Evolutionary conservation across 768 basidiomycete species (phyloP).

Genomic region (Boletus vermiculosoides): DNA sequence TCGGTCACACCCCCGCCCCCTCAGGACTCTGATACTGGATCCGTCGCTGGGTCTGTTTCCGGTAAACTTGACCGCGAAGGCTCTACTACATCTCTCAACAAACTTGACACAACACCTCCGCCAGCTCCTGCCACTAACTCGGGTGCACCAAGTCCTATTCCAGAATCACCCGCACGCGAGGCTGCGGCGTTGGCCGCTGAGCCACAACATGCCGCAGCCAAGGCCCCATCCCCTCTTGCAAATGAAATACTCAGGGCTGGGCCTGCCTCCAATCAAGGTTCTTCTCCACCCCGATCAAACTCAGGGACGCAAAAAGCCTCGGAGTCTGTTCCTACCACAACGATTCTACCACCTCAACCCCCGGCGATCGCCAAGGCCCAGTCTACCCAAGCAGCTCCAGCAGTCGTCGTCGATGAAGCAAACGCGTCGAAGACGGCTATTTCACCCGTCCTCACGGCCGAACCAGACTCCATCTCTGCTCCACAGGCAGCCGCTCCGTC

Average conservation of each 20-base stretch:
- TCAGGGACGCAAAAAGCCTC: slow-evolving; percentile 21
- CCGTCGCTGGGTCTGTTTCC: slow-evolving; percentile 27
- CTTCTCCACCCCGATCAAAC: slow-evolving; percentile 20
- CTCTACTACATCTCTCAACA: slow-evolving; percentile 31
- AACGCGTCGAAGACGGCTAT: slow-evolving; percentile 36
- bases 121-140: slow-evolving; percentile 19
- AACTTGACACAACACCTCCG: slow-evolving; percentile 35
- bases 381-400: neutral
- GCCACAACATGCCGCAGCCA: slow-evolving; percentile 20
- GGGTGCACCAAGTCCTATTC: slow-evolving; percentile 58
- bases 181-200: slow-evolving; percentile 41
- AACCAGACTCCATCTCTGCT: slow-evolving; percentile 39
- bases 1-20: slow-evolving; percentile 27
- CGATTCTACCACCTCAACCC: slow-evolving; percentile 12
- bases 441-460: slow-evolving; percentile 49
- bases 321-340: slow-evolving; percentile 15
- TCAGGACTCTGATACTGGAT: slow-evolving; percentile 29
- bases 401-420: slow-evolving; percentile 12
- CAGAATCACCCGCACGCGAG: slow-evolving; percentile 66
- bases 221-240: slow-evolving; percentile 45
- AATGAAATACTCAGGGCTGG: slow-evolving; percentile 25
- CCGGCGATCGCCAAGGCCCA: slow-evolving; percentile 1
- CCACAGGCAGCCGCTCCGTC: neutral
- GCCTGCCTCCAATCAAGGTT: slow-evolving; percentile 13
- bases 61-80: slow-evolving; percentile 30